A percentile compares a stretch with the other conserved stretches of the same genome.
phyloP scores from a whole-genome alignment of 192 early-diverging fungal species.

The Coemansia sp. region DNA sequence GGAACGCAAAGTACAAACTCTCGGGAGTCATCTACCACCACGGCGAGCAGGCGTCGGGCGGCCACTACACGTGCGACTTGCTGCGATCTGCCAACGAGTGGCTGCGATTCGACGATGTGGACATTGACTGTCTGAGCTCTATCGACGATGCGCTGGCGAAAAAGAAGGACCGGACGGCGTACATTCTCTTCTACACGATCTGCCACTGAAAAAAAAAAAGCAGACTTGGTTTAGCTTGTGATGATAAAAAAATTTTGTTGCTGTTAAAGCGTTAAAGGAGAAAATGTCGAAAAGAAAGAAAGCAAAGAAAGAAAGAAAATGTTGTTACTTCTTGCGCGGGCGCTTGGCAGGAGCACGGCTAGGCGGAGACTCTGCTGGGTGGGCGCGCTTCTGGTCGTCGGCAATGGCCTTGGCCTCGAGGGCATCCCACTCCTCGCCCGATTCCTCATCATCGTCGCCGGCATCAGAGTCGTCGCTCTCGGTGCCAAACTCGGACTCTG shows the following conservation, averaged over 20 bases:
- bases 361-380: slow-evolving; percentile 12
- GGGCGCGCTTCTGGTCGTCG: slow-evolving; percentile 47
- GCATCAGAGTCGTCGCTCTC: slow-evolving; percentile 40
- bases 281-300: neutral
- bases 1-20: slow-evolving; percentile 65
- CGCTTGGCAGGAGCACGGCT: slow-evolving; percentile 38
- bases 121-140: slow-evolving; percentile 57
- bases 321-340: slow-evolving; percentile 29
- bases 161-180: slow-evolving; percentile 54
- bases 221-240: no score
- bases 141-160: slow-evolving; percentile 38
- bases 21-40: slow-evolving; percentile 97
- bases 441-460: slow-evolving; percentile 58
- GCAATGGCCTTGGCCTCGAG: slow-evolving; percentile 77
- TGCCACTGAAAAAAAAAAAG: no score
- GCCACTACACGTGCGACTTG: slow-evolving; percentile 98
- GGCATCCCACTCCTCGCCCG: slow-evolving; percentile 82
- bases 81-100: slow-evolving; percentile 72
- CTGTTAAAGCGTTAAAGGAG: no score
- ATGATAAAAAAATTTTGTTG: no score
- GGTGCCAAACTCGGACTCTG: slow-evolving; percentile 60
- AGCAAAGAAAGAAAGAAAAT: neutral
- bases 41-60: slow-evolving; percentile 81
- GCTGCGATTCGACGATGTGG: slow-evolving; percentile 93
- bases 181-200: slow-evolving; percentile 55